Evolutionary conservation across 1,284 basidiomycete species (phyloP), one percentile per base, ranked within the genome.

Genomic region (Waitea zeae): DNA sequence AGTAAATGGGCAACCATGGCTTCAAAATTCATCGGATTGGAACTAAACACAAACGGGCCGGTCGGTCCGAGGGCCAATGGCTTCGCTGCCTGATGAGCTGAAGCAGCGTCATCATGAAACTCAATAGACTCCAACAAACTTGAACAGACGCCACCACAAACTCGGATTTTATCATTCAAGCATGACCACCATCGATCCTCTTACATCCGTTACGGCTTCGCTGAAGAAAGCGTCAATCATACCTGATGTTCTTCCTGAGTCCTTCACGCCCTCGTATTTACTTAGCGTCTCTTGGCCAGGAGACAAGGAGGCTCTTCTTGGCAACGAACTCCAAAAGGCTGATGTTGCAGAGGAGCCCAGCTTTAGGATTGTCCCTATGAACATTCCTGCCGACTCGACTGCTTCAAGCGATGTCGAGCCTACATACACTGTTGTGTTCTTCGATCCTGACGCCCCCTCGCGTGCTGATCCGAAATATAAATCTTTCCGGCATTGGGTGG

Each of bases 371-470:
- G 56, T 60, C 5, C 64, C 69, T 3, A 54, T 65, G 49, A 54
- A 51, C 28, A 51, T 56, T 13, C 43, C 50, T 3, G 53, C 50
- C 7, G 52, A 52, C 32, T 47, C 48, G 35, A 50, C 42, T 1
- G 48, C 46, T 12, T 43, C 41, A 17, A 37, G 31, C 11, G 42
- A 39, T 6, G 46, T 57, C 3, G 22, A 26, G 22, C 7, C 22
- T 7, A 59, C 58, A 5, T 78, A 75, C 44, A 76, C 75, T 2
- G 53, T 78, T 17, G 67, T 66, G 20, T 67, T 77, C 67, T 59
- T 67, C n/a, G 74, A 78, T 46, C 73, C 73, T 0, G 75, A 79
- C 44, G 75, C 73, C 2, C 76, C 74, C 0, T 68, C 66, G 1
- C 51, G 64, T 24, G 50, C 44, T 6, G 61, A 74, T 33, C 70